Base-by-base conservation (phyloP, 169 alveolate genomes). In the Plasmodium fragile region DNA sequence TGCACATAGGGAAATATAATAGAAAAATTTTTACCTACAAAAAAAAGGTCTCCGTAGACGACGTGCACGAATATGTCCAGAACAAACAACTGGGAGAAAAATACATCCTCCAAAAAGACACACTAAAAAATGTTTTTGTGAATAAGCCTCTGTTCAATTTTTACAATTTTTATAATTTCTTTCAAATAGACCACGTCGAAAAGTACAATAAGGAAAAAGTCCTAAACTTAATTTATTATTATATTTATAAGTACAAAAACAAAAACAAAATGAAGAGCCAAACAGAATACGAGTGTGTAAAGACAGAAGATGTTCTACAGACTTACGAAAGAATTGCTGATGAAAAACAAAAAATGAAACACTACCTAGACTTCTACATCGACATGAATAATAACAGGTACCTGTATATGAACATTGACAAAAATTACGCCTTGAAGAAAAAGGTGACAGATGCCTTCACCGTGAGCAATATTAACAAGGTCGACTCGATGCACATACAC, bases 131-230 rank as follows among this genome's bases (percentile, higher is more conserved):
- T 71, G 94, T 91, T 25, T 91, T 80, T 53, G 92, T 91, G 8
- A 91, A 91, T 81, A 81, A 32, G 43, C 94, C 94, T 18, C 83
- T 91, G 22, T 91, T 91, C 73, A 91, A 91, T 91, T 91, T 91
- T 41, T 91, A 91, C 41, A 91, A 91, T 70, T 91, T 91, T 49
- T 91, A 91, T 55, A 91, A 91, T 22, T 91, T 80, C 59, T 91
- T 91, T 59, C 89, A 91, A 91, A 91, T 91, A 28, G 94, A 91
- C 73, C 94, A 91, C 82, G 32, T 91, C 2, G 94, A 91, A 91
- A 91, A 91, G 73, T 91, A 91, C 39, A 91, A 91, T 34, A 91
- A 91, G 52, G 32, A 81, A n/a, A 91, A 91, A 70, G 82, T 91
- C 4, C 75, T 91, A 71, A 91, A 91, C 52, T 81, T 91, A 80